phyloP scores from a whole-genome alignment of 1,139 yeast species.

The Blastobotrys buckinghamii region DNA sequence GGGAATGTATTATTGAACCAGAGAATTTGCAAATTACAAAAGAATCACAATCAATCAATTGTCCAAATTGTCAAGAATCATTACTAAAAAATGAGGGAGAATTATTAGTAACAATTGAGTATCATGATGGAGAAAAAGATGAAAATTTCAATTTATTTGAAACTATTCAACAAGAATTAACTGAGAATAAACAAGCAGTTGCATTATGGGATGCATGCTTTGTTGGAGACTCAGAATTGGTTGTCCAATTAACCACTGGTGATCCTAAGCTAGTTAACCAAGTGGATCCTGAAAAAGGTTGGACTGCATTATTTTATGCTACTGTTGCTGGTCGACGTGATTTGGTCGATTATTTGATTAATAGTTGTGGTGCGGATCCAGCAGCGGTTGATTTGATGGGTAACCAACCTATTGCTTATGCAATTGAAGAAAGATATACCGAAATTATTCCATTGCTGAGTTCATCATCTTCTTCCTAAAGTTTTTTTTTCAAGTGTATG shows the following conservation, averaged over 20 bases:
- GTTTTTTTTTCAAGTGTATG: not conserved
- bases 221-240: slow-evolving; percentile 19
- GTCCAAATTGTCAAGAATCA: slow-evolving; percentile 17
- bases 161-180: slow-evolving; percentile 18
- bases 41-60: slow-evolving; percentile 4
- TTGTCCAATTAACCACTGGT: slow-evolving; percentile 14
- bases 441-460: slow-evolving; percentile 8
- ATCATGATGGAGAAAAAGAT: slow-evolving; percentile 18
- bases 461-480: slow-evolving; percentile 1
- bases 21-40: not conserved
- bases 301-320: slow-evolving; percentile 21
- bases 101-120: slow-evolving; percentile 17
- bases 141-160: slow-evolving; percentile 17
- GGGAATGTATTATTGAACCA: slow-evolving; percentile 18
- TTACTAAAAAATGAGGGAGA: not conserved
- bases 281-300: slow-evolving; percentile 18
- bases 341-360: slow-evolving; percentile 15
- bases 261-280: slow-evolving; percentile 1
- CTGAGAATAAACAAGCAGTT: not conserved
- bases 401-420: slow-evolving; percentile 16
- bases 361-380: slow-evolving; percentile 16
- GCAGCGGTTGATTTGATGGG: slow-evolving; percentile 14
- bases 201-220: slow-evolving; percentile 20
- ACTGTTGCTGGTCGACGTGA: slow-evolving; percentile 18
- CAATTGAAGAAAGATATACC: slow-evolving; percentile 18